Conservation (phyloP, 768 basidiomycete genomes). For the Russula olivacea region DNA sequence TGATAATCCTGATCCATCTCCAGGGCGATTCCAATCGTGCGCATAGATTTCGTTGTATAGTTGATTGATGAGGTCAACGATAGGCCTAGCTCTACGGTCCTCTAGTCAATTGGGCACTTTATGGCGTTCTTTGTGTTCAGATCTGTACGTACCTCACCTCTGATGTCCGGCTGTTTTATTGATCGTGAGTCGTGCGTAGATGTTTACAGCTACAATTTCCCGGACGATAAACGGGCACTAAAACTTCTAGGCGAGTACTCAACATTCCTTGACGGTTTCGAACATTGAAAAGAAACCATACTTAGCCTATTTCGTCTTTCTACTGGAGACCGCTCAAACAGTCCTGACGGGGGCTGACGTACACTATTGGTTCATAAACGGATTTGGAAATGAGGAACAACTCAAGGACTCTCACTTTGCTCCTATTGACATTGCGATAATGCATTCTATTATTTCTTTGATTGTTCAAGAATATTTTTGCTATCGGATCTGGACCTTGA, state of each 20-base stretch:
- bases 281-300: background rate
- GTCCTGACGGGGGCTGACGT: background rate
- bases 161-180: background rate
- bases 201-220: constrained; percentile 3
- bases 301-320: background rate
- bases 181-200: background rate
- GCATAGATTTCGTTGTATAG: background rate
- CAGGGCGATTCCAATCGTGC: constrained; percentile 2
- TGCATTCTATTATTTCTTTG: background rate
- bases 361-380: constrained; percentile 7
- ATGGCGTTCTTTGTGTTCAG: constrained; percentile 30
- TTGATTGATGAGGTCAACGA: background rate
- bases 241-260: background rate
- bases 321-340: constrained; percentile 1
- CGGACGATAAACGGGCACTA: background rate
- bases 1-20: background rate
- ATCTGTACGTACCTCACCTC: constrained; percentile 26
- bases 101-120: constrained; percentile 29
- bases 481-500: background rate
- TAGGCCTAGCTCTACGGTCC: constrained; percentile 7
- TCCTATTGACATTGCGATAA: background rate
- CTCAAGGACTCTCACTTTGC: background rate
- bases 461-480: background rate
- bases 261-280: background rate
- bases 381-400: constrained; percentile 1